phyloP scores from a whole-genome alignment of 1,284 basidiomycete species.

The Trichosporon inkin region DNA sequence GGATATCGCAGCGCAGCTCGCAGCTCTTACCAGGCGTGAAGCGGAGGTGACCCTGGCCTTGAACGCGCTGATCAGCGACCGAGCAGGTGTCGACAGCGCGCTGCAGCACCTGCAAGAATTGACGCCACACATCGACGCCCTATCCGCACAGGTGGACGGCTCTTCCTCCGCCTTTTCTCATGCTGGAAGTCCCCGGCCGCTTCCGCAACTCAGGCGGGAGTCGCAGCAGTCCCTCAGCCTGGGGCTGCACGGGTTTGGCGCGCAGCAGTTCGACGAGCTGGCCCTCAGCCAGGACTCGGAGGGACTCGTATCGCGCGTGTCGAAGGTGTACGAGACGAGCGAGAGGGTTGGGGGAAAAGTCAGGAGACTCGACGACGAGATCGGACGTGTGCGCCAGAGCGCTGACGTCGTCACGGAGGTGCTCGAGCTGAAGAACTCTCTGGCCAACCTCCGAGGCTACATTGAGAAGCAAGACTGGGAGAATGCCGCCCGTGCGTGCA shows the following conservation, averaged over 20 bases:
- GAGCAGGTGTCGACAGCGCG: slow-evolving; percentile 63
- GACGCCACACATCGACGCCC: slow-evolving; percentile 60
- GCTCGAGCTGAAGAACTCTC: slow-evolving; percentile 85
- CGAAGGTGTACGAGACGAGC: slow-evolving; percentile 61
- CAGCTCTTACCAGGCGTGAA: slow-evolving; percentile 69
- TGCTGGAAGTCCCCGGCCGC: neutral
- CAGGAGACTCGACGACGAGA: slow-evolving; percentile 80
- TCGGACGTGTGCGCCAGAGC: slow-evolving; percentile 77
- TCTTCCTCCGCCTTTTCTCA: neutral
- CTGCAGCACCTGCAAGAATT: slow-evolving; percentile 63
- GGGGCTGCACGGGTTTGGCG: slow-evolving; percentile 27
- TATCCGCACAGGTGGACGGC: slow-evolving; percentile 61
- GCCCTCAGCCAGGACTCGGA: slow-evolving; percentile 27
- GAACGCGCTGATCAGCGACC: slow-evolving; percentile 64
- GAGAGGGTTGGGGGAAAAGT: slow-evolving; percentile 86
- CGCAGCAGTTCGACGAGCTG: slow-evolving; percentile 9
- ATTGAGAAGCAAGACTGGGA: slow-evolving; percentile 93
- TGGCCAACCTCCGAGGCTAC: slow-evolving; percentile 67
- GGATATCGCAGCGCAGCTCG: slow-evolving; percentile 47
- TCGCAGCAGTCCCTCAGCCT: slow-evolving; percentile 15
- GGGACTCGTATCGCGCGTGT: slow-evolving; percentile 46
- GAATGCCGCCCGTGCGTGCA: slow-evolving; percentile 82
- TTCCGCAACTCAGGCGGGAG: neutral
- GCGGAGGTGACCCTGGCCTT: slow-evolving; percentile 71
- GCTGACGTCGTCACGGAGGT: slow-evolving; percentile 78